Evolutionary conservation across 352 stramenopile species (phyloP), one percentile per base, ranked within the genome.

Genomic region (Pythium chondricola): DNA sequence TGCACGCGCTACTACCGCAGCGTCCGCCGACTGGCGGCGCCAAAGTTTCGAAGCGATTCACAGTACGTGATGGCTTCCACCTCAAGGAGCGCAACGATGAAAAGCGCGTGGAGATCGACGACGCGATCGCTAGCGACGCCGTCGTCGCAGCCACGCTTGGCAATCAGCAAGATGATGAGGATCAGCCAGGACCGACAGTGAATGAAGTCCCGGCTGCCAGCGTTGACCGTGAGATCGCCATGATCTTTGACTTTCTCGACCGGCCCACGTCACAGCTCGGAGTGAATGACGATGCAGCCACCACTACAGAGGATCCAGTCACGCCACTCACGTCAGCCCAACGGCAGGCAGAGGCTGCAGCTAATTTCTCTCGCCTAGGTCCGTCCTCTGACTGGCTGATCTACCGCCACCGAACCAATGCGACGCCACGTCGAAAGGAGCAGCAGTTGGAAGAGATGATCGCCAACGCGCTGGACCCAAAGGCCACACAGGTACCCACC

Each of bases 1-100:
- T 22, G 20, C 37, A 30, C 14, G 31, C 2, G 14, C 6, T 47
- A 16, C 21, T 26, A 22, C 43, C 38, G 18, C 52, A 35, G 16
- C 52, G 22, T 11, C 52, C 52, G 0, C 43, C 43, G 18, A 18
- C 26, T n/a, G 6, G n/a, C 7, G 30, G 38, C 11, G 21, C 36
- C 10, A 40, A 24, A 38, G 39, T 25, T 20, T 2, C 50, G n/a
- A 83, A 80, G 39, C 65, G 62, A 21, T 86, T 86, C 43, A 72
- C 71, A 0, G 65, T 86, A 11, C 77, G 77, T 13, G 77, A 88
- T 41, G 77, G 77, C 14, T 88, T 88, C 52, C 77, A 88, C 56
- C 43, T 88, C 8, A 83, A 77, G 40, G 66, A 60, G 3, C 65
- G 60, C 36, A 85, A 84, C 32, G 64, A 78, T 32, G 75, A 84